A percentile compares a stretch with the other conserved stretches of the same genome.
phyloP scores from a whole-genome alignment of 805 yeast species.

The Metschnikowia lunata region DNA sequence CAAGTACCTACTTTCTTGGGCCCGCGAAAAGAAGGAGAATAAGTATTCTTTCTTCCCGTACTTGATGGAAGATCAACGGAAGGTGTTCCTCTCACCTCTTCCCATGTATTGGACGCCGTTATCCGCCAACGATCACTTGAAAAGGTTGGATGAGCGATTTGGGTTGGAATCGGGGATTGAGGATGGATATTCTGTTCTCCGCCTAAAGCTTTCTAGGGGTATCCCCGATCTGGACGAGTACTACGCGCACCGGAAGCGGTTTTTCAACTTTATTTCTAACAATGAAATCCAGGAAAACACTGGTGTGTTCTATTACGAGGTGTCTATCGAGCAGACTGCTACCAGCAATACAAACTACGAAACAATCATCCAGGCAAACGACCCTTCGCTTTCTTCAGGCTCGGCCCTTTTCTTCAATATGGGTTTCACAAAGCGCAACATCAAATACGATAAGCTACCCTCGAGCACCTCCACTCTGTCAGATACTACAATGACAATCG shows the following conservation, averaged over 20 bases:
- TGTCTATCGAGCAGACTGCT: conserved; percentile 32
- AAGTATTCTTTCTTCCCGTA: conserved; percentile 25
- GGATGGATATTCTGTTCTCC: conserved; percentile 29
- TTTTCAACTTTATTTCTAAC: conserved; percentile 37
- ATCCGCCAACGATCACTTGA: conserved; percentile 23
- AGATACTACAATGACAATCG: conserved; percentile 18
- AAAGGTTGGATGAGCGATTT: conserved; percentile 20
- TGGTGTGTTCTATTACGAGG: conserved; percentile 41
- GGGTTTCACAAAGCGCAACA: conserved; percentile 30
- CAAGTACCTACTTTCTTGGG: conserved; percentile 12
- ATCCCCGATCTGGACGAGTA: not conserved
- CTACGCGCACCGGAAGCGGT: conserved; percentile 14
- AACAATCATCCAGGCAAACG: conserved; percentile 33
- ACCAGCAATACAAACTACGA: conserved; percentile 28
- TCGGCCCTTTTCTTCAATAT: conserved; percentile 29
- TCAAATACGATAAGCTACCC: conserved; percentile 21
- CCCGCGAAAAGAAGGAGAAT: conserved; percentile 15
- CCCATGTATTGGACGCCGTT: conserved; percentile 41
- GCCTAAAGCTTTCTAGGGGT: conserved; percentile 16
- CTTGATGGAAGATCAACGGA: conserved; percentile 22
- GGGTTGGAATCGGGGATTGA: conserved; percentile 24
- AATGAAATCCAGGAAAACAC: conserved; percentile 28
- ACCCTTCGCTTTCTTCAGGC: conserved; percentile 30
- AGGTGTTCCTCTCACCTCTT: conserved; percentile 27
- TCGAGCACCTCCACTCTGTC: conserved; percentile 6